These are phyloP conservation scores for Verbena officinalis DNA, from an alignment of 257 asterid genomes.

Conservation along the genomic window DNA sequence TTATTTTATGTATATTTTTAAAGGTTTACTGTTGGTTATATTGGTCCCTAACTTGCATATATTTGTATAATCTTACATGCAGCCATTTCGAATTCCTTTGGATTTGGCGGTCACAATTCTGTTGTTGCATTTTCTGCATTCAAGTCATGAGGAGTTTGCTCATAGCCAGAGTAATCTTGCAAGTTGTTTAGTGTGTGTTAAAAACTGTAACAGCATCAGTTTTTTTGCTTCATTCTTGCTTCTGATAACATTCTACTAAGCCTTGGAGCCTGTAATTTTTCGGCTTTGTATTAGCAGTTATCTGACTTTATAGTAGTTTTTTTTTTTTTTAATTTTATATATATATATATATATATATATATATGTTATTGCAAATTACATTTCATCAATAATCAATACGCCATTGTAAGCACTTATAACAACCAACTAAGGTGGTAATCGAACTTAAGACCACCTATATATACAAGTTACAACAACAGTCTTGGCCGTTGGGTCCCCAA, in stretches of 20 bases:
- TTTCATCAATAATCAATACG: no score
- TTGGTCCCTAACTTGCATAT: no score
- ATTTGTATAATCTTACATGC: constrained; percentile 45
- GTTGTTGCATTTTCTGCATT: constrained; percentile 73
- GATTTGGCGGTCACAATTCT: constrained; percentile 90
- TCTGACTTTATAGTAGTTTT: not conserved
- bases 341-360: no score
- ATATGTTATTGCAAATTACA: no score
- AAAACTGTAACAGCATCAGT: not conserved
- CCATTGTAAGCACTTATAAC: no score
- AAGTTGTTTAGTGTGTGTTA: not conserved
- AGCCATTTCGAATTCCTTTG: constrained; percentile 84
- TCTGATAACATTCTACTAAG: not conserved
- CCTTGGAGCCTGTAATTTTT: not conserved
- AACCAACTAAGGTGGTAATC: no score
- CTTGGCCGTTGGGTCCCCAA: no score
- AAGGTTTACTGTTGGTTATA: no score
- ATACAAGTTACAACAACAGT: no score
- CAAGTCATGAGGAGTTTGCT: constrained; percentile 49
- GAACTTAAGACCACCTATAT: no score
- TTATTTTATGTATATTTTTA: no score
- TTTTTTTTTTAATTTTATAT: not conserved
- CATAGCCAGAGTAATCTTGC: constrained; percentile 24
- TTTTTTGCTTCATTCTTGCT: constrained; percentile 28
- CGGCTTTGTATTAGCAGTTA: constrained; percentile 2